Percentiles rank a stretch among this genome's conserved stretches.
Conservation (phyloP, 164 flowering plant genomes). For the Umbilicus rupestris region DNA sequence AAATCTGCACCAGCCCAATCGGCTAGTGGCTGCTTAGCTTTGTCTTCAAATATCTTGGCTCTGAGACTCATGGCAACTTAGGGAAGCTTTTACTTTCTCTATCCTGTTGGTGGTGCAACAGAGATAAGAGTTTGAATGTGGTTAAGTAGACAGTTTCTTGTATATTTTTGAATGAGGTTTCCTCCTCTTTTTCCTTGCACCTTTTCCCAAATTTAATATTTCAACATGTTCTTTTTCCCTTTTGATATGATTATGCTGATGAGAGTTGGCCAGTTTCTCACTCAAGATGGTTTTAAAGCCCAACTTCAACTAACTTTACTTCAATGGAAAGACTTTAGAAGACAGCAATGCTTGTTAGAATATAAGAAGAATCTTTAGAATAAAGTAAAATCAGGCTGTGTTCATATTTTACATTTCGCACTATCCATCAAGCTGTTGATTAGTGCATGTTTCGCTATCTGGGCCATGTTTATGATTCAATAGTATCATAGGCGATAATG, state of each 20-base stretch:
- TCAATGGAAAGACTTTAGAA: conserved; percentile 8
- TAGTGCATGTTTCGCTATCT: neutral
- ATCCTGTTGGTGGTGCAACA: neutral
- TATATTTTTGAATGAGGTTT: neutral
- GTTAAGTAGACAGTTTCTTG: neutral
- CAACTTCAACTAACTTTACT: conserved; percentile 10
- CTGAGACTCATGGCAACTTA: neutral
- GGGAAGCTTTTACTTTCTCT: neutral
- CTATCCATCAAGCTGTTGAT: neutral
- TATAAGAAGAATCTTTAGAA: neutral
- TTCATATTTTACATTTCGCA: neutral
- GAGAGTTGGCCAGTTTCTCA: conserved; percentile 9
- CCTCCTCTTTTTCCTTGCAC: neutral
- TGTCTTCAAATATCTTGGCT: neutral
- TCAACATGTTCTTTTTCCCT: neutral
- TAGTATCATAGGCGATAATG: neutral
- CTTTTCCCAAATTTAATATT: conserved; percentile 5
- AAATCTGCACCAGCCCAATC: neutral
- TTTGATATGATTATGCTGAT: neutral
- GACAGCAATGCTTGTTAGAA: conserved; percentile 4
- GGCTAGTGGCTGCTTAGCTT: neutral
- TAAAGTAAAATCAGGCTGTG: neutral
- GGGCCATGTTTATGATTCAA: neutral
- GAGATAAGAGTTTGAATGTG: conserved; percentile 8
- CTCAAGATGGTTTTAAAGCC: neutral